Base-by-base conservation (phyloP, 208 protist species). In the Polymyxa betae region DNA sequence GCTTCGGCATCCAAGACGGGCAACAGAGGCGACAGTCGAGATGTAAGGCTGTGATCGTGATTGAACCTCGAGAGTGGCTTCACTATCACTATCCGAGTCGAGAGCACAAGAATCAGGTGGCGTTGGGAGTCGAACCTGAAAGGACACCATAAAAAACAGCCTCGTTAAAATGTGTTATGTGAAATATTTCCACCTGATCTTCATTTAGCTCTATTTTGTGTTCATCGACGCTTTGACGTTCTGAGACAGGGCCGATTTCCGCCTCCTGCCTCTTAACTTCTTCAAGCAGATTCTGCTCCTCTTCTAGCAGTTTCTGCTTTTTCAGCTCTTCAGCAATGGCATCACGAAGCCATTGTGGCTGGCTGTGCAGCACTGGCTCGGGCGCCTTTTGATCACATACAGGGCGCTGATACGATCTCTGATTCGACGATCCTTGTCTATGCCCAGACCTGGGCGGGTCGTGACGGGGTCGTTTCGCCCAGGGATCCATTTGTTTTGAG, bases 1-100 rank as follows among this genome's bases (percentile, higher is more conserved):
- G 32, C 90, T 91, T 41, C 90, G 72, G 44, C 90, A 90, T 16
- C 87, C 87, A 82, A 5, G 16, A 12, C 40, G n/a, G 16, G 72
- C 5, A 5, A 82, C 72, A 35, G 35, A 45, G n/a, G 72, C 72
- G 40, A 82, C 72, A 16, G 72, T 82, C 16, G 72, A 82, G 72
- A 43, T 82, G 35, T 82, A 82, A 20, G 72, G 72, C 35, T 5
- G n/a, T 20, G 35, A 20, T 43, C 5, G 5, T 40, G 5, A 38
- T 35, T 20, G 16, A 82, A 24, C 24, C 24, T 60, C 49, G 24
- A 5, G 49, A 24, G 5, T 60, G 49, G 49, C 5, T 5, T 5
- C 5, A 60, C 49, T 60, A 60, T 5, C n/a, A 82, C 35, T 43
- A n/a, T 5, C 5, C 72, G 5, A 35, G 16, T 82, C 16, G 16